Percentiles rank a stretch among this genome's conserved stretches.
Conservation (phyloP, 768 basidiomycete genomes). For the Pulveroboletus sp. region DNA sequence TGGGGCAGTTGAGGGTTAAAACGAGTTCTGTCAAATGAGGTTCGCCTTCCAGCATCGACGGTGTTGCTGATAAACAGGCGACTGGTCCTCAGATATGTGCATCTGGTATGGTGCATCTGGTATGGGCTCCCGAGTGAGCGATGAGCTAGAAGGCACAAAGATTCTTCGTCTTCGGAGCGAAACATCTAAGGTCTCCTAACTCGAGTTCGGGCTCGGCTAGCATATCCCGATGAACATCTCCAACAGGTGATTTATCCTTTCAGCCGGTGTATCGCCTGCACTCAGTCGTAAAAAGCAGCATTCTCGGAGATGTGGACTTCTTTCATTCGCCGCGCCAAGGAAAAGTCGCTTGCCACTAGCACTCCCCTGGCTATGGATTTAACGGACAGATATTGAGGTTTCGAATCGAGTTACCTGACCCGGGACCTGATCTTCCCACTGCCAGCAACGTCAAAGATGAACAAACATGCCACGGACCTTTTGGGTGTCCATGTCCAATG, state of each 20-base stretch:
- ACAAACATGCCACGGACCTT: slow-evolving; percentile 15
- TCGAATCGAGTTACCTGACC: slow-evolving; percentile 30
- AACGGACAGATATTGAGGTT: slow-evolving; percentile 28
- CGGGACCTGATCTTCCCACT: slow-evolving; percentile 32
- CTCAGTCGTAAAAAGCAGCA: slow-evolving; percentile 28
- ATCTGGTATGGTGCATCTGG: slow-evolving; percentile 9
- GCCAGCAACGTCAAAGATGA: not conserved
- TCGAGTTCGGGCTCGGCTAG: slow-evolving; percentile 31
- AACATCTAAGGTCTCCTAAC: slow-evolving; percentile 22
- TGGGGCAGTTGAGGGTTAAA: slow-evolving; percentile 18
- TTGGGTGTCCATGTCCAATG: slow-evolving; percentile 17
- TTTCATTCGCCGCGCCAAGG: slow-evolving; percentile 26
- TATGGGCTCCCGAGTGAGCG: not conserved
- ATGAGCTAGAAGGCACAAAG: not conserved
- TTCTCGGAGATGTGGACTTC: slow-evolving; percentile 25
- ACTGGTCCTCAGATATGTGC: slow-evolving; percentile 23
- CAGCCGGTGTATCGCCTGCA: not conserved
- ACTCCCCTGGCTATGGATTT: slow-evolving; percentile 25
- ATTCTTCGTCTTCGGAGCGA: slow-evolving; percentile 31
- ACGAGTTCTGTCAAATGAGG: slow-evolving; percentile 27
- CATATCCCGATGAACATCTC: slow-evolving; percentile 17
- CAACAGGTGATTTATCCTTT: not conserved
- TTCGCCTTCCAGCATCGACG: slow-evolving; percentile 31
- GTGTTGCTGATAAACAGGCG: slow-evolving; percentile 22
- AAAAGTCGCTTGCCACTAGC: slow-evolving; percentile 26